A percentile compares a stretch with the other conserved stretches of the same genome.
phyloP scores from a whole-genome alignment of 2,329 filamentous ascomycete species.

The Ilyonectria sp. region DNA sequence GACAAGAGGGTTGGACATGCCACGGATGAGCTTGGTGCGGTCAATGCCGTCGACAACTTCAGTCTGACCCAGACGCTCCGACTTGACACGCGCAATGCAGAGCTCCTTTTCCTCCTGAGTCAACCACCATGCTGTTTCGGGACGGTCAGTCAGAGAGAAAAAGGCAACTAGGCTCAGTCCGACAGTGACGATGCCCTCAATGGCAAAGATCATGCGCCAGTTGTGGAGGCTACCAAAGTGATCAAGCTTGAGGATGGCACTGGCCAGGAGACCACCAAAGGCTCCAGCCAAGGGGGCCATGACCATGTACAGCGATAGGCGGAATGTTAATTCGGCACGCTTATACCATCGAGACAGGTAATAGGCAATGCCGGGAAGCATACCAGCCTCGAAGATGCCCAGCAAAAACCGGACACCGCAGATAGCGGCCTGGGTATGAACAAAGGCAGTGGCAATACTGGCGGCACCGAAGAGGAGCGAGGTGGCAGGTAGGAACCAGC shows the following conservation, averaged over 20 bases:
- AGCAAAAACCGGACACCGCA: slow-evolving; percentile 74
- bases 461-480: slow-evolving; percentile 71
- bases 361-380: slow-evolving; percentile 77
- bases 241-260: slow-evolving; percentile 72
- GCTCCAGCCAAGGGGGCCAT: slow-evolving; percentile 77
- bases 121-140: slow-evolving; percentile 76
- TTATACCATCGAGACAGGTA: slow-evolving; percentile 77
- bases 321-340: slow-evolving; percentile 73
- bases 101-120: slow-evolving; percentile 74
- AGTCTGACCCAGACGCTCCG: slow-evolving; percentile 71
- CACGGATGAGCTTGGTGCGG: slow-evolving; percentile 68
- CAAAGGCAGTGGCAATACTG: slow-evolving; percentile 74
- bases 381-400: slow-evolving; percentile 75
- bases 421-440: slow-evolving; percentile 62
- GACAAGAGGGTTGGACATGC: slow-evolving; percentile 72
- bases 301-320: slow-evolving; percentile 75
- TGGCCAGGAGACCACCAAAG: slow-evolving; percentile 76
- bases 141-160: slow-evolving; percentile 76
- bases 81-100: slow-evolving; percentile 72
- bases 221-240: slow-evolving; percentile 67
- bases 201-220: slow-evolving; percentile 81
- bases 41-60: slow-evolving; percentile 75
- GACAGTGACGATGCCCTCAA: slow-evolving; percentile 75
- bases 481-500: slow-evolving; percentile 73
- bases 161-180: slow-evolving; percentile 71